These are phyloP conservation scores for Podospora pseudocomata DNA, from an alignment of 495 filamentous ascomycete genomes.

Conservation along the genomic window DNA sequence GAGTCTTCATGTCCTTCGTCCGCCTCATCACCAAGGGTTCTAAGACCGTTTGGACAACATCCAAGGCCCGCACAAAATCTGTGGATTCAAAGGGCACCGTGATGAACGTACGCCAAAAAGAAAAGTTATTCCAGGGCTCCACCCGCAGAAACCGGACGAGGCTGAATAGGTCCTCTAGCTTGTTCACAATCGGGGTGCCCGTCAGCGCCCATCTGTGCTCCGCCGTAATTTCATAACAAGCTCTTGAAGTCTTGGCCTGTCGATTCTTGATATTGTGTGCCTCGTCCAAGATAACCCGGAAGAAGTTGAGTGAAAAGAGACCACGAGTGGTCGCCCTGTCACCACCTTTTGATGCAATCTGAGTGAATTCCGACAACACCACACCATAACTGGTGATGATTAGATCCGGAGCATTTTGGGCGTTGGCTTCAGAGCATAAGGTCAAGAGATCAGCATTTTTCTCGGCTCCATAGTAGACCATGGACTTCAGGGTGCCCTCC, in stretches of 20 bases:
- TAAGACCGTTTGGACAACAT: conserved; percentile 94
- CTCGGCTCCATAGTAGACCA: conserved; percentile 89
- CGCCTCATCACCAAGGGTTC: conserved; percentile 92
- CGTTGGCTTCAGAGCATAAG: conserved; percentile 72
- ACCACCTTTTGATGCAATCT: conserved; percentile 54
- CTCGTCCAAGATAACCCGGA: conserved; percentile 92
- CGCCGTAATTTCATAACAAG: conserved; percentile 84
- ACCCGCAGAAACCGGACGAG: conserved; percentile 87
- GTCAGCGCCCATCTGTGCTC: conserved; percentile 91
- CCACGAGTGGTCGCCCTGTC: conserved; percentile 62
- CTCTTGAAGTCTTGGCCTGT: conserved; percentile 80
- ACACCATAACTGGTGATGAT: conserved; percentile 96
- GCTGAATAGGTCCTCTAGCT: conserved; percentile 94
- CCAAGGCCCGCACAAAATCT: conserved; percentile 85
- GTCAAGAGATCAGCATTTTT: conserved; percentile 71
- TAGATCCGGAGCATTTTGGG: conserved; percentile 72
- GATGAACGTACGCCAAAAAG: conserved; percentile 98
- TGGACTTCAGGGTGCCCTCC: conserved; percentile 71
- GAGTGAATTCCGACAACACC: conserved; percentile 83
- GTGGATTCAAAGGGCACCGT: conserved; percentile 94
- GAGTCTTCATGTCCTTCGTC: conserved; percentile 98
- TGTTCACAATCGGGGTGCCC: conserved; percentile 95
- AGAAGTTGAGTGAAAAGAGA: conserved; percentile 87
- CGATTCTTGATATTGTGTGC: conserved; percentile 93
- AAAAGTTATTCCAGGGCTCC: conserved; percentile 97